Base-by-base conservation (phyloP, 2,329 filamentous ascomycete species). In the Alternaria atra region DNA sequence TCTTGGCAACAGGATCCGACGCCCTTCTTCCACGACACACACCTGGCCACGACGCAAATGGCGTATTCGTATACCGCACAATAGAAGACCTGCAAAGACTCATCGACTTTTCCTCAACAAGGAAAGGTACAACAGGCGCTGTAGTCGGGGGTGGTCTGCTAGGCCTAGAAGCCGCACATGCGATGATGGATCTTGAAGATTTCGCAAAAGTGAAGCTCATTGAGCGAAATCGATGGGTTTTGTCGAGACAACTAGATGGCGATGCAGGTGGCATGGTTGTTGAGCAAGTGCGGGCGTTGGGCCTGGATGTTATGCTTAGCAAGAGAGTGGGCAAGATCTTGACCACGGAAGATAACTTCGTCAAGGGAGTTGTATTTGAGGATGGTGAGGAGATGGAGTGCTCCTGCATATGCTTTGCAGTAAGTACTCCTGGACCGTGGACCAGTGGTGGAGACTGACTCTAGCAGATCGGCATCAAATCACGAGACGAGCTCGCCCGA, bases 31-130 rank as follows among this genome's bases (percentile, higher is more conserved):
- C 88, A 6, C 81, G 80, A 42, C 85, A 90, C 60, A 93, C 91
- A 0, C 91, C 92, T 0, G 92, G 92, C 39, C 84, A 93, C 71
- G 89, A 94, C 74, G 91, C 92, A 10, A 88, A 87, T 25, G 93
- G 93, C 1, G 91, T 96, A 3, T 97, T 97, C 71, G 92, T 97
- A 7, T 97, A 97, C 77, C 87, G 93, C 48, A 96, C 90, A 0
- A 94, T 97, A 61, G 87, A 91, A 2, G 93, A 97, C 75, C 80
- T 97, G 35, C 84, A 93, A 73, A 86, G 84, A 43, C 85, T 97
- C 4, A 96, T 97, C 58, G 82, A 84, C 1, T 97, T 91, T 73
- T 88, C 92, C 0, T 84, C 87, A 1, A 81, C 83, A 10, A 86
- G 87, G 55, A 90, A 88, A 68, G 91, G 88, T 5, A 87, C 89